Percentiles rank a stretch among this genome's conserved stretches.
phyloP scores from a whole-genome alignment of 202 grass and related monocot genomes.

The Schoenoplectus tabernaemontani region DNA sequence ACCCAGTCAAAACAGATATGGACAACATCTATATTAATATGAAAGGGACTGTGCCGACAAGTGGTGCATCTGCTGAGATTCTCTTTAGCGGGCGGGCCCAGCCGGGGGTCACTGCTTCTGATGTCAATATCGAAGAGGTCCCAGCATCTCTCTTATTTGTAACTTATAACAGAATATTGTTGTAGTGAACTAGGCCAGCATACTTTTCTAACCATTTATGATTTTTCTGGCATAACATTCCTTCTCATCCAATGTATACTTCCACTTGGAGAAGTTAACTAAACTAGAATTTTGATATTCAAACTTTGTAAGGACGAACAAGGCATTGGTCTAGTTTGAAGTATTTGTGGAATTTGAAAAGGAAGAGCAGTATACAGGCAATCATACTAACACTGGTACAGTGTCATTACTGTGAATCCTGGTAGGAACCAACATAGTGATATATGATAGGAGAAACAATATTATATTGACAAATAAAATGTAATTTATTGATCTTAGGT shows the following conservation, averaged over 20 bases:
- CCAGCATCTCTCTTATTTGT: background rate
- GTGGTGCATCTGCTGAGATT: constrained; percentile 76
- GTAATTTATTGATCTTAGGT: constrained; percentile 43
- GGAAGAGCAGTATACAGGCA: background rate
- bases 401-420: background rate
- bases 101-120: constrained; percentile 69
- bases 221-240: background rate
- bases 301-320: background rate
- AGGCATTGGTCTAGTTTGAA: background rate
- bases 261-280: background rate
- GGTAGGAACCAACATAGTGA: background rate
- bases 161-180: background rate
- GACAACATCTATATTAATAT: constrained; percentile 87
- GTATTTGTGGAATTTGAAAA: background rate
- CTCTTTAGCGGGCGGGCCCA: constrained; percentile 85
- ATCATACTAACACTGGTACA: background rate
- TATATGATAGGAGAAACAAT: background rate
- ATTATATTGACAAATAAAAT: background rate
- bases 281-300: background rate
- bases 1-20: constrained; percentile 53
- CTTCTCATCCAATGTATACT: background rate
- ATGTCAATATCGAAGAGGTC: constrained; percentile 98
- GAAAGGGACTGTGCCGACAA: constrained; percentile 21
- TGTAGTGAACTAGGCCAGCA: background rate
- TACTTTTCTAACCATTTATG: background rate